Percentiles rank a stretch among this genome's conserved stretches.
Conservation (phyloP, 495 filamentous ascomycete genomes). For the Aspergillus haitiensis region DNA sequence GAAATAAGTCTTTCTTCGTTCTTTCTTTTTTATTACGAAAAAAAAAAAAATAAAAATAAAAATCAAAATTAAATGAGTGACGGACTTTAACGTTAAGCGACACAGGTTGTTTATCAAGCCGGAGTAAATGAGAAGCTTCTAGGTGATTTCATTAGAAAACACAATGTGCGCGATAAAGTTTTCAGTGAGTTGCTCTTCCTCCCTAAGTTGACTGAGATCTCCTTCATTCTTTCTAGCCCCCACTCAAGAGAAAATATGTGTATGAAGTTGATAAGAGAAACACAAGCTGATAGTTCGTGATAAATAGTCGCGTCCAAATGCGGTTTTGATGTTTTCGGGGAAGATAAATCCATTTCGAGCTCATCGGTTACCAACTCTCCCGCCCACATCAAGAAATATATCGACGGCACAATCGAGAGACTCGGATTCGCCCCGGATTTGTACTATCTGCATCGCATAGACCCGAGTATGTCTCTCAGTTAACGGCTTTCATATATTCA, state of each 20-base stretch:
- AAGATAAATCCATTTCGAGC: not conserved
- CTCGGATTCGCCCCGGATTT: constrained; percentile 51
- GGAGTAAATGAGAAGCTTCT: constrained; percentile 53
- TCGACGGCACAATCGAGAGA: constrained; percentile 53
- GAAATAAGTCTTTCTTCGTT: not conserved
- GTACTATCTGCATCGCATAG: constrained; percentile 45
- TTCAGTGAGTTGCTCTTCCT: constrained; percentile 35
- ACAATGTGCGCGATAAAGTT: constrained; percentile 50
- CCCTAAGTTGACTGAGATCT: not conserved
- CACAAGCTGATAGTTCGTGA: not conserved
- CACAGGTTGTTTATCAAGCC: constrained; percentile 47
- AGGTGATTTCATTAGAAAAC: constrained; percentile 54
- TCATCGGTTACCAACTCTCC: constrained; percentile 46
- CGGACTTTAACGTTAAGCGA: not conserved
- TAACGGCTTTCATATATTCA: not conserved
- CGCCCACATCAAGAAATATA: constrained; percentile 51
- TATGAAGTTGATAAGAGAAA: too few relatives aligned
- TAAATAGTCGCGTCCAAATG: constrained; percentile 51
- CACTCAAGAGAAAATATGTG: too few relatives aligned
- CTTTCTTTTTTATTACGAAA: not conserved
- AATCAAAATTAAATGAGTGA: not conserved
- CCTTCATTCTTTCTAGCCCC: too few relatives aligned
- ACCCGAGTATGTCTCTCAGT: constrained; percentile 35
- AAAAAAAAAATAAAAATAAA: too few relatives aligned
- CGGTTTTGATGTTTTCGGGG: constrained; percentile 40